These are phyloP conservation scores for Coleophoma eucalyptorum DNA, from an alignment of 2,329 filamentous ascomycete genomes.

Conservation along the genomic window DNA sequence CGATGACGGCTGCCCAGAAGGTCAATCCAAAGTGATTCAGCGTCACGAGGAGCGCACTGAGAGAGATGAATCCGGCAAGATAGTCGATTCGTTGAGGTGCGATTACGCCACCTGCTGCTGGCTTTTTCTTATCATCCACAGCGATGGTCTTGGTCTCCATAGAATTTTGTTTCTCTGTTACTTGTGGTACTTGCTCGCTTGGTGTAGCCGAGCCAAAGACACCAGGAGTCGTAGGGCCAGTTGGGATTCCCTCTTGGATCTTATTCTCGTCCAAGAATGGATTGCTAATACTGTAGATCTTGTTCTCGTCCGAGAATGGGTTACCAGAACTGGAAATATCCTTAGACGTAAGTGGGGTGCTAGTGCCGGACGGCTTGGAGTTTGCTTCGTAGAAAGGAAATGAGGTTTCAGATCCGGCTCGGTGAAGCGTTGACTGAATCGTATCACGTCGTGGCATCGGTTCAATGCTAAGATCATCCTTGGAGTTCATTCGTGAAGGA, in stretches of 20 bases:
- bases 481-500: conserved; percentile 2
- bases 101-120: background rate
- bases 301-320: too few relatives aligned
- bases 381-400: too few relatives aligned
- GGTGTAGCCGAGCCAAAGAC: too few relatives aligned
- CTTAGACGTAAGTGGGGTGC: too few relatives aligned
- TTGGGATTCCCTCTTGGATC: too few relatives aligned
- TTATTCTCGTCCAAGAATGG: too few relatives aligned
- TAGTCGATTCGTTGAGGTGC: conserved; percentile 36
- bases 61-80: conserved; percentile 39
- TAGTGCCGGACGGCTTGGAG: too few relatives aligned
- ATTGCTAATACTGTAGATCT: too few relatives aligned
- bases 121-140: background rate
- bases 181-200: too few relatives aligned
- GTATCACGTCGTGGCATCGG: conserved; percentile 1
- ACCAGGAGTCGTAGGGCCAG: too few relatives aligned
- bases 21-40: conserved; percentile 40
- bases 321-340: too few relatives aligned
- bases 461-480: conserved; percentile 1
- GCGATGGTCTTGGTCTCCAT: conserved; percentile 25
- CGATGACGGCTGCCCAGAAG: conserved; percentile 35
- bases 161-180: conserved; percentile 16
- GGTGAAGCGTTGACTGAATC: background rate
- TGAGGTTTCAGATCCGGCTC: too few relatives aligned
- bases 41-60: conserved; percentile 39